Percentiles rank a stretch among this genome's conserved stretches.
Conservation (phyloP, 1,284 basidiomycete genomes). For the Veloboletus limbatus region DNA sequence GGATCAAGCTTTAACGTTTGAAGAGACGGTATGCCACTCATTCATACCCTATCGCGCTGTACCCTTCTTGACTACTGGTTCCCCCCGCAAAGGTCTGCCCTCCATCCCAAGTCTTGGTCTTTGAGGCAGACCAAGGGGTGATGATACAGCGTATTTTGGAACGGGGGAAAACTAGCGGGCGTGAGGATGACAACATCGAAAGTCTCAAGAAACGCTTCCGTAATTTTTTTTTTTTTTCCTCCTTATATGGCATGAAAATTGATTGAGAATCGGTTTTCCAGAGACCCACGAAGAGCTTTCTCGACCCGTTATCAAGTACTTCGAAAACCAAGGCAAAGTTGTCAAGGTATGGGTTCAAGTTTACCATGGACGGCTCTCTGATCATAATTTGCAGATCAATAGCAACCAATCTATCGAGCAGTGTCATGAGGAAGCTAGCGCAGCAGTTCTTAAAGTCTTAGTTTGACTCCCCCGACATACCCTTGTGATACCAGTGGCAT, state of each 20-base stretch:
- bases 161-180: slow-evolving; percentile 90
- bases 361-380: background rate
- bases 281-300: slow-evolving; percentile 89
- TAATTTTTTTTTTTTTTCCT: slow-evolving; percentile 44
- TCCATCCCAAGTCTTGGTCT: slow-evolving; percentile 83
- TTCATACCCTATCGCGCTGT: background rate
- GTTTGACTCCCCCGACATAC: slow-evolving; percentile 22
- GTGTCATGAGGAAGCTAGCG: slow-evolving; percentile 64
- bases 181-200: slow-evolving; percentile 94
- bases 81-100: slow-evolving; percentile 58
- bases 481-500: slow-evolving; percentile 4
- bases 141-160: slow-evolving; percentile 87
- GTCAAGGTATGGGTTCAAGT: slow-evolving; percentile 42
- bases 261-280: slow-evolving; percentile 32
- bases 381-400: slow-evolving; percentile 58
- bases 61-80: background rate
- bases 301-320: slow-evolving; percentile 96
- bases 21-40: slow-evolving; percentile 67
- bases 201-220: slow-evolving; percentile 97
- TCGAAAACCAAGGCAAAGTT: slow-evolving; percentile 70
- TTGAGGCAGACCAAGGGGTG: slow-evolving; percentile 80
- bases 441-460: slow-evolving; percentile 51
- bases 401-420: slow-evolving; percentile 71
- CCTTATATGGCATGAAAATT: background rate
- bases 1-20: slow-evolving; percentile 96